Percentiles rank a stretch among this genome's conserved stretches.
phyloP scores from a whole-genome alignment of 345 rosid species.

The Lepidium sativum region DNA sequence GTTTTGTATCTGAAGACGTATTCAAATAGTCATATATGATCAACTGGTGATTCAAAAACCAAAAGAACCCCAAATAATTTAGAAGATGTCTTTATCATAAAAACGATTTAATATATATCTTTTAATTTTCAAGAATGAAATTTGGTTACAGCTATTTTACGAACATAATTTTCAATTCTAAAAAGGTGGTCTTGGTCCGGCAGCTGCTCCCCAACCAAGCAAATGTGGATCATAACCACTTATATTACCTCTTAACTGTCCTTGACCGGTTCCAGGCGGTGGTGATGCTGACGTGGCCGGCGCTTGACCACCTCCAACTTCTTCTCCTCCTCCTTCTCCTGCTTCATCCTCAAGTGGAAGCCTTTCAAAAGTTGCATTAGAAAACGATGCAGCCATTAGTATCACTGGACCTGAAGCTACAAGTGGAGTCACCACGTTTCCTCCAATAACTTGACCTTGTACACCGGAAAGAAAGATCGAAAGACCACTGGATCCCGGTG shows the following conservation, averaged over 20 bases:
- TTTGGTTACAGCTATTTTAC: conserved; percentile 12
- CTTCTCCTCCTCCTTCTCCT: conserved; percentile 9
- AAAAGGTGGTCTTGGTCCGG: conserved; percentile 46
- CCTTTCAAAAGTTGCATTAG: conserved; percentile 65
- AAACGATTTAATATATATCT: background rate
- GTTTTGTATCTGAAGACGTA: background rate
- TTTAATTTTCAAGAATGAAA: background rate
- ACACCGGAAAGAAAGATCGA: conserved; percentile 56
- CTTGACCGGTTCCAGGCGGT: conserved; percentile 32
- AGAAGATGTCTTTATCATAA: conserved; percentile 12
- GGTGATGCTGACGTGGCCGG: conserved; percentile 35
- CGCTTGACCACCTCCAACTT: conserved; percentile 13
- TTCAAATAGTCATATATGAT: conserved; percentile 15
- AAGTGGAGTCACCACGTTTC: conserved; percentile 52
- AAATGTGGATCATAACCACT: conserved; percentile 40
- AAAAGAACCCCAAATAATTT: background rate
- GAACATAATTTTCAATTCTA: conserved; percentile 18
- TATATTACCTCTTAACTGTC: conserved; percentile 33
- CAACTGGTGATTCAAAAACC: background rate
- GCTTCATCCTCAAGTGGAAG: conserved; percentile 54
- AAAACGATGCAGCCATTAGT: conserved; percentile 67
- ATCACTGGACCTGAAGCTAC: conserved; percentile 64
- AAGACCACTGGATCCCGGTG: conserved; percentile 63
- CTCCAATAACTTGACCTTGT: conserved; percentile 76
- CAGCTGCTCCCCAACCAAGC: conserved; percentile 52